Evolutionary conservation across 345 rosid genomes (phyloP), one percentile per base, ranked within the genome.

Genomic region (Bruguiera sexangula): DNA sequence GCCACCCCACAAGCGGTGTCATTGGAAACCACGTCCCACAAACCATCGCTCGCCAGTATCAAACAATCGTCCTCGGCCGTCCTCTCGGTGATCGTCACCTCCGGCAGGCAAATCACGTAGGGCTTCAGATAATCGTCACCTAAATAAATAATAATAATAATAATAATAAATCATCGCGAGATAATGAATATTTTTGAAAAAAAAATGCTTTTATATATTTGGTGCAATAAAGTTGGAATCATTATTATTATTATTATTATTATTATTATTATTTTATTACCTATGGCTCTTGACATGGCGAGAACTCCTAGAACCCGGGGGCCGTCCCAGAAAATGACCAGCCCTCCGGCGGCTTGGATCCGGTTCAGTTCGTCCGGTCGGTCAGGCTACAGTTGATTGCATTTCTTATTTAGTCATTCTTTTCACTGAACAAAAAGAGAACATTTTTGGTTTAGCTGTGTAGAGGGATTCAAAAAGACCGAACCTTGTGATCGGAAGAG

Each of bases 111-210:
- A 31, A 74, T 75, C 53, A 79, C 75, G 54, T 48, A 79, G 7
- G 85, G 87, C 43, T 81, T 84, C 56, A 84, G 76, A 53, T 75
- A 67, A 29, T 70, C 76, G 63, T 84, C 87, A 3, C 87, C 85
- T 81, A 63, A 58, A 60, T 18, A 31, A 50, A 21, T 7, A 39
- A 27, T 27, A 6, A 22, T 3, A 55, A 22, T 22, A 22, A 22
- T 8, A 22, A 27, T 27, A 55, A 1, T 16, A 19, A n/a, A 9
- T 26, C 59, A 55, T 3, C 20, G 9, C 9, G 20, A 21, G 5
- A 5, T 18, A 8, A 22, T 55, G 15, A 8, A 21, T 26, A 8
- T 6, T 21, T n/a, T 13, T 21, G 3, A 22, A 21, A 18, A 6
- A 55, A 26, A 55, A 9, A 55, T 0, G 16, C 16, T 21, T 3